Conservation (phyloP, 1,284 basidiomycete genomes). For the Cutaneotrichosporon dermatis region DNA sequence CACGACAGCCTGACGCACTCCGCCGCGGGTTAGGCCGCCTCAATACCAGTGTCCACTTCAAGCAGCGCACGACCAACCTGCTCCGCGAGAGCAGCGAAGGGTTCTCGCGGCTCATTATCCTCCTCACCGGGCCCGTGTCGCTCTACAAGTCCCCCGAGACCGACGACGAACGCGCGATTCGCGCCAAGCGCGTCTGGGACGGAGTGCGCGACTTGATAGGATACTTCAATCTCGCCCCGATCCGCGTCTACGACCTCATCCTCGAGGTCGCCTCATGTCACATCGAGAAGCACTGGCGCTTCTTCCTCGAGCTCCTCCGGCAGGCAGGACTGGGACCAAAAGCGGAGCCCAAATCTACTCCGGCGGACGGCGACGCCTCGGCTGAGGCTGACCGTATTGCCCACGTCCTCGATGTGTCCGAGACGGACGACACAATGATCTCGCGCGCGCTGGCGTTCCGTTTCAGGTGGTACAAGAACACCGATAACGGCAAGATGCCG, state of each 20-base stretch:
- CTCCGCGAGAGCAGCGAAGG: slow-evolving; percentile 96
- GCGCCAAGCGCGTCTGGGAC: slow-evolving; percentile 74
- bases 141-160: slow-evolving; percentile 16
- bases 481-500: slow-evolving; percentile 59
- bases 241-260: slow-evolving; percentile 87
- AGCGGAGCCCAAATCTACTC: neutral
- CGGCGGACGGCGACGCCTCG: slow-evolving; percentile 2
- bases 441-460: slow-evolving; percentile 96
- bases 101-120: slow-evolving; percentile 81
- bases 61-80: slow-evolving; percentile 97
- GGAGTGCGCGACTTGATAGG: slow-evolving; percentile 84
- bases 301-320: slow-evolving; percentile 78
- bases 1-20: slow-evolving; percentile 23
- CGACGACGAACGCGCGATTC: slow-evolving; percentile 47
- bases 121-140: slow-evolving; percentile 65
- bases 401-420: slow-evolving; percentile 42
- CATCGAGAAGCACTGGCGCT: slow-evolving; percentile 76
- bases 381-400: slow-evolving; percentile 43
- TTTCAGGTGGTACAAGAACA: slow-evolving; percentile 74
- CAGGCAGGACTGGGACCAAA: slow-evolving; percentile 3
- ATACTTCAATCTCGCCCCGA: slow-evolving; percentile 93
- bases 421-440: slow-evolving; percentile 59
- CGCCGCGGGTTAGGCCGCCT: slow-evolving; percentile 31
- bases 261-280: slow-evolving; percentile 84
- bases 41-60: slow-evolving; percentile 60